Conservation (phyloP, 2,329 filamentous ascomycete genomes). For the Cytospora schulzeri region DNA sequence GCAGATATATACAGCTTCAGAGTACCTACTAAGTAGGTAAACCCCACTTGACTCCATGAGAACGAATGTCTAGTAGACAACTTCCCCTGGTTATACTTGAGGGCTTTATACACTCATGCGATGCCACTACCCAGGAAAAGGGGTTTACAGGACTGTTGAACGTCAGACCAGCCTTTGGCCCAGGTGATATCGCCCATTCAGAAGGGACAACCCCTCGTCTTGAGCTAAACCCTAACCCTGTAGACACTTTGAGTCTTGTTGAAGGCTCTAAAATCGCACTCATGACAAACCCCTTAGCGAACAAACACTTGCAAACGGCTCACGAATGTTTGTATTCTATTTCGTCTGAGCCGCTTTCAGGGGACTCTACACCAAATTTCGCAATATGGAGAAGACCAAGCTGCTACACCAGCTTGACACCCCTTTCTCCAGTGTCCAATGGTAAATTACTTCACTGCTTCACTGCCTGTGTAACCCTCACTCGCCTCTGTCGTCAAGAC, state of each 20-base stretch:
- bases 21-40: too few species aligned
- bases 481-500: not conserved
- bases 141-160: too few species aligned
- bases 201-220: too few species aligned
- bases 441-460: constrained; percentile 46
- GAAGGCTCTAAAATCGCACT: not conserved
- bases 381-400: constrained; percentile 56
- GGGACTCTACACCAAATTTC: not conserved
- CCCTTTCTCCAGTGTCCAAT: constrained; percentile 62
- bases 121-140: too few species aligned
- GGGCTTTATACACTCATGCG: too few species aligned
- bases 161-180: too few species aligned
- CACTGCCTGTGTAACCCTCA: not conserved
- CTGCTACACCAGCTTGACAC: constrained; percentile 66
- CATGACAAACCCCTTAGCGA: not conserved
- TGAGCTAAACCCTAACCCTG: too few species aligned
- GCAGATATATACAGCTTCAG: too few species aligned
- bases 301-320: not conserved
- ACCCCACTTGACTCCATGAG: too few species aligned
- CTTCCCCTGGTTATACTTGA: too few species aligned
- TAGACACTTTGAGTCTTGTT: not conserved
- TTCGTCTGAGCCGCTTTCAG: not conserved
- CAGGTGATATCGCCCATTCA: too few species aligned
- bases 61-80: too few species aligned
- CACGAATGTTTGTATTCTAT: not conserved